A percentile compares a stretch with the other conserved stretches of the same genome.
Evolutionary conservation across 495 filamentous ascomycete genomes (phyloP).

Genomic region (Penicillium cosmopolitanum): DNA sequence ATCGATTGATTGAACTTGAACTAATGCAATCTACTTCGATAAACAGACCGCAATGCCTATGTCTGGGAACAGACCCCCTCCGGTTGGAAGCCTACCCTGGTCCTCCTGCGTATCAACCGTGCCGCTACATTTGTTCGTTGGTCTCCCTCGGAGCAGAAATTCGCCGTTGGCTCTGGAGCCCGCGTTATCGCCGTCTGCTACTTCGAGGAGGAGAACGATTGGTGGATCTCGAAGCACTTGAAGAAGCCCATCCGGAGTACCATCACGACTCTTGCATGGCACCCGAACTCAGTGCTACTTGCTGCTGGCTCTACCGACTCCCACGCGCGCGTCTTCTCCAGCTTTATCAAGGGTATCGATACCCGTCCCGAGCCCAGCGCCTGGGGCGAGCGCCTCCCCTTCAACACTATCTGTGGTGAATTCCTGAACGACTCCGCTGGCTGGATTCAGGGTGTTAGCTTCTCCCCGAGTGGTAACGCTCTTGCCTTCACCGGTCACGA

Average conservation of each 20-base stretch:
- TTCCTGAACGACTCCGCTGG: slow-evolving; percentile 93
- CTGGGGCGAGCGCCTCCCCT: slow-evolving; percentile 94
- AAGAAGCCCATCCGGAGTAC: slow-evolving; percentile 98
- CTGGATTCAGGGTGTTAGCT: slow-evolving; percentile 90
- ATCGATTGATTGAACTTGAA: background rate
- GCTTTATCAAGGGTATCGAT: slow-evolving; percentile 95
- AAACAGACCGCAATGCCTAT: slow-evolving; percentile 91
- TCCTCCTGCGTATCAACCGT: slow-evolving; percentile 94
- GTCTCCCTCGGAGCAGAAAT: slow-evolving; percentile 96
- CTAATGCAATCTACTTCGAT: slow-evolving; percentile 14
- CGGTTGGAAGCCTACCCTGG: slow-evolving; percentile 96
- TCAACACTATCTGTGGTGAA: slow-evolving; percentile 97
- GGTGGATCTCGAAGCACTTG: slow-evolving; percentile 99
- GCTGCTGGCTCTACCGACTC: slow-evolving; percentile 95
- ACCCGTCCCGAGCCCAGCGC: slow-evolving; percentile 81
- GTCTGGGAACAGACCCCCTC: slow-evolving; percentile 92
- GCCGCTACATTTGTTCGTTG: slow-evolving; percentile 97
- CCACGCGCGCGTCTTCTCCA: slow-evolving; percentile 94
- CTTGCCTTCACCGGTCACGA: slow-evolving; percentile 93
- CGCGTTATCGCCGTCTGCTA: slow-evolving; percentile 97
- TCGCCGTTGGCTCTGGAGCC: slow-evolving; percentile 95
- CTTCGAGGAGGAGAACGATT: slow-evolving; percentile 98
- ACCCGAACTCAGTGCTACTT: slow-evolving; percentile 93
- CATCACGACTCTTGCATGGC: slow-evolving; percentile 91
- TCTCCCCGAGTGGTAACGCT: slow-evolving; percentile 88